Percentiles rank a stretch among this genome's conserved stretches.
Evolutionary conservation across 805 yeast genomes (phyloP).

Genomic region (Starmerella asiatica): DNA sequence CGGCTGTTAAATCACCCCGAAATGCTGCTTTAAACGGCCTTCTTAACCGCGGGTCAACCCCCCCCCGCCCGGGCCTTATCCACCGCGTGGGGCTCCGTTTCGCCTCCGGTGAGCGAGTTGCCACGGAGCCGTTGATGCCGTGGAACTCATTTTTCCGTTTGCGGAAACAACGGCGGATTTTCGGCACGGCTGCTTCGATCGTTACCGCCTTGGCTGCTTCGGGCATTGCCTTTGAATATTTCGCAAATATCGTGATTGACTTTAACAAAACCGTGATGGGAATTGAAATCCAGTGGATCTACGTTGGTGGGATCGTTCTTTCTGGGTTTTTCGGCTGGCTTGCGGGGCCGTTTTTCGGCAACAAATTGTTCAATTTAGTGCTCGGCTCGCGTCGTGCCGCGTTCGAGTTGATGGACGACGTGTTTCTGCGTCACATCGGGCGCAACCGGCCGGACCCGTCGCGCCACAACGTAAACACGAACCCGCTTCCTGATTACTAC

Average conservation of each 20-base stretch:
- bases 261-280: constrained; percentile 78
- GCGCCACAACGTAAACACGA: constrained; percentile 57
- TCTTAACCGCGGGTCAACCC: neutral
- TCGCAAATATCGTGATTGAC: constrained; percentile 74
- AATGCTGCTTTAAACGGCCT: neutral
- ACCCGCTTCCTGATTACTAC: constrained; percentile 97
- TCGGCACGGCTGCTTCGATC: constrained; percentile 55
- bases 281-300: constrained; percentile 72
- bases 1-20: neutral
- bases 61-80: neutral
- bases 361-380: constrained; percentile 41
- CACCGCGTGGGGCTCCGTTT: constrained; percentile 3
- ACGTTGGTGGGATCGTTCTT: constrained; percentile 57
- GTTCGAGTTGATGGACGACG: constrained; percentile 44
- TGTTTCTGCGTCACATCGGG: constrained; percentile 60
- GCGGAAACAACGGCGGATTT: constrained; percentile 59
- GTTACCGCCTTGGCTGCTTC: constrained; percentile 57
- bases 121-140: constrained; percentile 18
- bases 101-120: neutral
- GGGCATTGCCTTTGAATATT: constrained; percentile 53
- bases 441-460: constrained; percentile 84
- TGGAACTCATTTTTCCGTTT: constrained; percentile 75
- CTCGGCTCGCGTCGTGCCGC: constrained; percentile 22
- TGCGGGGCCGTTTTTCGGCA: constrained; percentile 72
- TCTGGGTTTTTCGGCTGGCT: constrained; percentile 69